A percentile compares a stretch with the other conserved stretches of the same genome.
Conservation (phyloP, 1,284 basidiomycete genomes). For the Boletus semigastroideus region DNA sequence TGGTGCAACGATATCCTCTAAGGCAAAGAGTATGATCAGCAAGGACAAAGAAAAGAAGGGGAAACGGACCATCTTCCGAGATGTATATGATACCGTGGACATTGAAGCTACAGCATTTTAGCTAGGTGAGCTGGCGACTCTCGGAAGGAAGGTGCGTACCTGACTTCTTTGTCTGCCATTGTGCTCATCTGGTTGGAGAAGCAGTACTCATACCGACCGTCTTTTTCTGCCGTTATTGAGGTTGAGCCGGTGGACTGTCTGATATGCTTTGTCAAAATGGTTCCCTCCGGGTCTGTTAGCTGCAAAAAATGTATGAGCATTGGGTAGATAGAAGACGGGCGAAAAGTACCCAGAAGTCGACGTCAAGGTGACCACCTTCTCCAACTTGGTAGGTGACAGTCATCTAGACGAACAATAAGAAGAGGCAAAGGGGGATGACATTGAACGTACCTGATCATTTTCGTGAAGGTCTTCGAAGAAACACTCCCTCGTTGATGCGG, state of each 20-base stretch:
- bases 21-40: conserved; percentile 14
- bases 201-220: conserved; percentile 94
- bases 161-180: conserved; percentile 92
- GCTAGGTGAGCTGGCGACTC: background rate
- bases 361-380: conserved; percentile 93
- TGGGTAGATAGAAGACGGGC: background rate
- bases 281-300: conserved; percentile 77
- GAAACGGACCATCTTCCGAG: conserved; percentile 71
- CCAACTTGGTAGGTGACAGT: conserved; percentile 99
- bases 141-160: conserved; percentile 48
- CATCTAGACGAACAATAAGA: conserved; percentile 63
- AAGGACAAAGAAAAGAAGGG: conserved; percentile 7
- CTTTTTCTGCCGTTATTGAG: conserved; percentile 81
- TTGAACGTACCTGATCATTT: conserved; percentile 78
- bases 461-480: conserved; percentile 97
- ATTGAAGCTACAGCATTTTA: conserved; percentile 75
- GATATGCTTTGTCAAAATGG: conserved; percentile 74
- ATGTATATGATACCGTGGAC: conserved; percentile 97
- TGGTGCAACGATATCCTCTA: conserved; percentile 79
- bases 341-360: conserved; percentile 87
- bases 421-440: background rate
- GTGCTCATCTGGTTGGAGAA: conserved; percentile 98
- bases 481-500: conserved; percentile 87
- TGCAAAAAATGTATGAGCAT: conserved; percentile 32
- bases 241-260: conserved; percentile 89